Percentiles rank a stretch among this genome's conserved stretches.
These are phyloP conservation scores for Casuarina cunninghamiana DNA, from an alignment of 306 rosid species.

Conservation along the genomic window DNA sequence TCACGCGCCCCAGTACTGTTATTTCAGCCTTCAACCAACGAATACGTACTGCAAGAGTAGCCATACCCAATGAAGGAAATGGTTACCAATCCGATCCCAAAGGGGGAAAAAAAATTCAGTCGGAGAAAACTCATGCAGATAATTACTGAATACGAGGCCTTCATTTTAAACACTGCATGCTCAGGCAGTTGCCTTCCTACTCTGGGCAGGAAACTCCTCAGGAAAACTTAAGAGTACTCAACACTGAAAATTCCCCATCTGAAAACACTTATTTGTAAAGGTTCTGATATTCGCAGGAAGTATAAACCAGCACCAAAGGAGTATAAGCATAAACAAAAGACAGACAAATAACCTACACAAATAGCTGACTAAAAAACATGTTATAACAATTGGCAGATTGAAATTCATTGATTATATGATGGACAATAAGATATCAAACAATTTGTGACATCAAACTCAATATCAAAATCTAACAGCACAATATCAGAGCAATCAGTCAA, in stretches of 20 bases:
- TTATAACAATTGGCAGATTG: neutral
- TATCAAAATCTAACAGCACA: neutral
- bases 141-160: neutral
- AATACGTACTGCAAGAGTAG: neutral
- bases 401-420: neutral
- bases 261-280: neutral
- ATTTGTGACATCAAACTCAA: neutral
- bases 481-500: neutral
- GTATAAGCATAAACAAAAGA: neutral
- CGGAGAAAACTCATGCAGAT: neutral
- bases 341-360: neutral
- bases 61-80: neutral
- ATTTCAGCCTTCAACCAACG: neutral
- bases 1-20: neutral
- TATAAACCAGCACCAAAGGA: neutral
- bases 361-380: neutral
- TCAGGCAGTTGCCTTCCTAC: neutral
- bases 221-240: neutral
- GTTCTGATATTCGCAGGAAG: neutral
- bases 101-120: neutral
- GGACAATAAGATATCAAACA: neutral
- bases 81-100: neutral
- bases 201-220: conserved; percentile 8
- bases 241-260: neutral
- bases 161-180: neutral